A percentile compares a stretch with the other conserved stretches of the same genome.
Conservation (phyloP, 2,329 filamentous ascomycete genomes). For the Xylaria sp. region DNA sequence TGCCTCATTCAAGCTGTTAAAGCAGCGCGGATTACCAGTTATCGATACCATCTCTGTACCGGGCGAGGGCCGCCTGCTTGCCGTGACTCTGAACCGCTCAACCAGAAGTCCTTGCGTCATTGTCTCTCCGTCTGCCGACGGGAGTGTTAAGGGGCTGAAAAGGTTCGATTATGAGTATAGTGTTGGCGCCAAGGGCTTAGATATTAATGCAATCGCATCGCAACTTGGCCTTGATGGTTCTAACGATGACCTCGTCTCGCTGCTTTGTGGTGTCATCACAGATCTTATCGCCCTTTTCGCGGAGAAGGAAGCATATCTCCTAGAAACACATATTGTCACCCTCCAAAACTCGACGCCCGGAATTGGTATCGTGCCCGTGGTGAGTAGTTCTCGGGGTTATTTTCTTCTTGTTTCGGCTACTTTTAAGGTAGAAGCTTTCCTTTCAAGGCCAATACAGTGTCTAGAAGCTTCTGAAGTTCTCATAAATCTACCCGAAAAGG, state of each 20-base stretch:
- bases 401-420: too few relatives aligned
- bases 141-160: slow-evolving; percentile 58
- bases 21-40: slow-evolving; percentile 59
- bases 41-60: slow-evolving; percentile 43
- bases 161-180: slow-evolving; percentile 73
- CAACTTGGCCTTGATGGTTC: slow-evolving; percentile 65
- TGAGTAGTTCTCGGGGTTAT: too few relatives aligned
- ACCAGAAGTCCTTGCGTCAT: slow-evolving; percentile 72
- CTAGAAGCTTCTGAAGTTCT: too few relatives aligned
- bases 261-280: slow-evolving; percentile 62
- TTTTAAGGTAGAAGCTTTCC: too few relatives aligned
- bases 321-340: slow-evolving; percentile 63
- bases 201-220: slow-evolving; percentile 55
- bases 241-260: slow-evolving; percentile 50
- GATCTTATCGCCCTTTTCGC: slow-evolving; percentile 69
- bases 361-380: slow-evolving; percentile 63
- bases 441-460: too few relatives aligned
- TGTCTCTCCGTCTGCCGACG: slow-evolving; percentile 62
- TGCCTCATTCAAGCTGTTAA: slow-evolving; percentile 67
- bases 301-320: slow-evolving; percentile 72
- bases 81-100: slow-evolving; percentile 73
- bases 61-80: slow-evolving; percentile 62
- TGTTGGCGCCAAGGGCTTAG: slow-evolving; percentile 50
- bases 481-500: too few relatives aligned
- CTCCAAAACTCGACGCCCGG: slow-evolving; percentile 42